Evolutionary conservation across 441 rosid species (phyloP).

Genomic region (Codiaeum variegatum): DNA sequence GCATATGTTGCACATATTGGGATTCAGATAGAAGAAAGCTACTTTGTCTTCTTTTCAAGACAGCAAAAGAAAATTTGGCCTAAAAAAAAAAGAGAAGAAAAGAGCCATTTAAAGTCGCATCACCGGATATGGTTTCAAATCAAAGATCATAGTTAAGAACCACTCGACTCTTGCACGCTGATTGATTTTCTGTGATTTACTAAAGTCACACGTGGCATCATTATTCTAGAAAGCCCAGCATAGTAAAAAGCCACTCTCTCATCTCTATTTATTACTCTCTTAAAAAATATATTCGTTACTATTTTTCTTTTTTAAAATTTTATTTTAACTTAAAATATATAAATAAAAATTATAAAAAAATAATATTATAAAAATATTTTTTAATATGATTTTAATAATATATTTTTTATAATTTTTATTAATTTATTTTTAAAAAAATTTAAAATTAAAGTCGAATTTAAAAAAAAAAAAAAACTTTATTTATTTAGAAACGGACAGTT

Average conservation of each 20-base stretch:
- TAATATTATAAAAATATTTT: no score
- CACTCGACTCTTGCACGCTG: neutral
- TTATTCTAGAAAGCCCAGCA: neutral
- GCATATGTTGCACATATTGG: neutral
- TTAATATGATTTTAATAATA: no score
- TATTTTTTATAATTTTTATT: no score
- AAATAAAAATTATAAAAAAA: no score
- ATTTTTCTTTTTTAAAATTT: no score
- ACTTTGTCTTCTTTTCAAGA: neutral
- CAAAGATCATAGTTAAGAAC: neutral
- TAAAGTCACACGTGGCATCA: conserved; percentile 1
- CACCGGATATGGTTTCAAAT: neutral
- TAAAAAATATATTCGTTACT: no score
- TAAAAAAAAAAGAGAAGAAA: neutral
- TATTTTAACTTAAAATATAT: no score
- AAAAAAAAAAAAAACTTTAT: no score
- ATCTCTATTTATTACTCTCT: neutral
- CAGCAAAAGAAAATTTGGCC: neutral
- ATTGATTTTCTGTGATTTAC: neutral
- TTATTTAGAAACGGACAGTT: no score
- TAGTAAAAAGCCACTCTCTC: neutral
- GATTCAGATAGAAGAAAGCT: neutral
- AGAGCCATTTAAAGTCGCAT: neutral
- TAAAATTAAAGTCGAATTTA: no score
- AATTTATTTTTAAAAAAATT: no score